phyloP scores from a whole-genome alignment of 345 rosid species.

The Murraya koenigii region DNA sequence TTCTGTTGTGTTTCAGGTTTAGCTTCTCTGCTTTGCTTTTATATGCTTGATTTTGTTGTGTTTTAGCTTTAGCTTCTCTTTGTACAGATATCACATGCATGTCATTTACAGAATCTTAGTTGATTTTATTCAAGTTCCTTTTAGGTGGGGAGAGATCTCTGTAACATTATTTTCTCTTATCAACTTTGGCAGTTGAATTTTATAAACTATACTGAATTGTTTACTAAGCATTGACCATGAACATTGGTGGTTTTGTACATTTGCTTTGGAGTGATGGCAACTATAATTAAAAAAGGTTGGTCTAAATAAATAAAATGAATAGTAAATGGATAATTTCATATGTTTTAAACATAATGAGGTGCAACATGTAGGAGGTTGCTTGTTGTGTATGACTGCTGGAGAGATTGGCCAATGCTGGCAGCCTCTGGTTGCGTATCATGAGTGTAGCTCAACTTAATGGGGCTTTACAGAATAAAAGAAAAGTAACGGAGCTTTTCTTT shows the following conservation, averaged over 20 bases:
- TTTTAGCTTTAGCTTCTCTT: neutral
- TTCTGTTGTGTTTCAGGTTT: neutral
- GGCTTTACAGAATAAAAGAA: neutral
- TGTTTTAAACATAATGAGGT: neutral
- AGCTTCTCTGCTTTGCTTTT: constrained; percentile 1
- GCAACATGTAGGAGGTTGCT: neutral
- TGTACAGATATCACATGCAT: neutral
- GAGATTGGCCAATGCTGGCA: neutral
- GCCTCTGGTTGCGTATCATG: neutral
- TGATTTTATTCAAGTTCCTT: neutral
- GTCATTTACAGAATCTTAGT: neutral
- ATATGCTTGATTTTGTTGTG: neutral
- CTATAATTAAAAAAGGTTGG: neutral
- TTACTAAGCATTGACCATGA: neutral
- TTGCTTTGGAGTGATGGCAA: neutral
- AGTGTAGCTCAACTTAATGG: neutral
- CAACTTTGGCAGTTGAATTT: neutral
- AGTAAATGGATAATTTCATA: neutral
- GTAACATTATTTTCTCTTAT: neutral
- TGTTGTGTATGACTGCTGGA: neutral
- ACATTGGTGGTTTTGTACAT: too few species aligned
- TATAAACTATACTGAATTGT: neutral
- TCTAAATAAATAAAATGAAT: neutral
- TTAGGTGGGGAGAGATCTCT: neutral
- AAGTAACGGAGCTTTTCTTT: neutral